Evolutionary conservation across 106 monocot species (phyloP), one percentile per base, ranked within the genome.

Genomic region (Apostasia shenzhenica): DNA sequence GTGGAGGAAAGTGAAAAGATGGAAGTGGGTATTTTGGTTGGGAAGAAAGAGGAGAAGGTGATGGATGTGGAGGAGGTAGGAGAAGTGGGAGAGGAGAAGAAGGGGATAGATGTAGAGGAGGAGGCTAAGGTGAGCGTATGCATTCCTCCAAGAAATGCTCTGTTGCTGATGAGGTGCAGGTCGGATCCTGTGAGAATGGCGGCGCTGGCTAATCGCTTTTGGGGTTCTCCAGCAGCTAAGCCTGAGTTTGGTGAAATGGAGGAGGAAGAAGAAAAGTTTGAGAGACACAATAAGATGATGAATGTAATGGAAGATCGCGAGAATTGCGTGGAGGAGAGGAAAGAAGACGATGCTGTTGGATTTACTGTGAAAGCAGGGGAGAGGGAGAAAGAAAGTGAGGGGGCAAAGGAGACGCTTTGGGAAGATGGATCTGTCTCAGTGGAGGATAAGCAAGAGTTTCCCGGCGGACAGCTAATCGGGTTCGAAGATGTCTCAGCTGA

Each of bases 161-260:
- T 99, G 48, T 52, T 99, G 67, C 73, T 99, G 73, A 99, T 99
- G 97, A 65, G 97, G 63, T 99, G 97, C 56, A 80, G 97, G 68
- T 99, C 97, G 1, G 97, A 99, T 85, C 97, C 97, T 4, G 92
- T 90, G 9, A 71, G 79, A 44, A 92, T 99, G 92, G 89, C 97
- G 1, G 89, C 89, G 2, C 46, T 99, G 68, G 82, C 92, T 0
- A 89, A 46, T 43, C 59, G 90, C 13, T 87, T 93, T 43, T 89
- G 89, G 82, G 90, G 82, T 41, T 92, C 83, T 58, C 97, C 97
- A 0, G 81, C 76, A 6, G 41, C 69, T 14, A 76, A 68, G 59
- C 40, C 2, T n/a, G 14, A 60, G 26, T 45, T 48, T 3, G 48
- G 47, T 2, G 48, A 49, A 49, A 48, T 47, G 4, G 42, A 60